Base-by-base conservation (phyloP, 106 monocot genomes). In the Cymbidium sinense region DNA sequence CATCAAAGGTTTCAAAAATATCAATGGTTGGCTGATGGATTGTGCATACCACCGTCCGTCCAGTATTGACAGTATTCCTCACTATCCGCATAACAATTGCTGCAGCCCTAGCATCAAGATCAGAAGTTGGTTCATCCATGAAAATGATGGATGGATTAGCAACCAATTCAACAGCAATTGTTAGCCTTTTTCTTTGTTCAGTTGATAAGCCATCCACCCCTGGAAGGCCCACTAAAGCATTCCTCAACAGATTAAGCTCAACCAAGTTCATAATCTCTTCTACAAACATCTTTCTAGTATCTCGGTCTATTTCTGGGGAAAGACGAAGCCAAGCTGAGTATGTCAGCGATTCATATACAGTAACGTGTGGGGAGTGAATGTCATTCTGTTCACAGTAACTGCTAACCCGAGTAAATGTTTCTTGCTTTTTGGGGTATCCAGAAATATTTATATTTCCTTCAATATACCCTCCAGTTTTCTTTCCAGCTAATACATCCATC, bases 1-100 rank as follows among this genome's bases (percentile, higher is more conserved):
- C 96, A 84, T 96, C 96, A 80, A 96, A 96, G 77, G 96, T 71
- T 84, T 96, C 96, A 85, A 96, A 96, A 28, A 96, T 91, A 72
- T 96, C 96, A 43, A 96, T 96, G 77, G 93, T 96, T 29, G 96
- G 96, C 64, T 96, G 96, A 70, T 96, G 96, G 54, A 96, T 96
- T 75, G 96, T 93, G 85, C 96, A 96, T 2, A 96, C 86, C 41
- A 96, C 96, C 23, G 91, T 96, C 31, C 96, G 78, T 43, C 96
- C 96, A 2, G 96, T 91, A 77, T 93, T 88, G 25, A 93, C 93
- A 8, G 91, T 91, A 74, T 93, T 96, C 55, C 91, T 86, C 61
- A 96, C 93, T 6, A 93, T 91, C 20, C 96, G 74, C 93, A 96
- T 96, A 65, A n/a, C n/a, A n/a, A n/a, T n/a, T n/a, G n/a, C n/a